Percentiles rank a stretch among this genome's conserved stretches.
These are phyloP conservation scores for Mucor lusitanicus DNA, from an alignment of 371 early-diverging fungal genomes.

Conservation along the genomic window DNA sequence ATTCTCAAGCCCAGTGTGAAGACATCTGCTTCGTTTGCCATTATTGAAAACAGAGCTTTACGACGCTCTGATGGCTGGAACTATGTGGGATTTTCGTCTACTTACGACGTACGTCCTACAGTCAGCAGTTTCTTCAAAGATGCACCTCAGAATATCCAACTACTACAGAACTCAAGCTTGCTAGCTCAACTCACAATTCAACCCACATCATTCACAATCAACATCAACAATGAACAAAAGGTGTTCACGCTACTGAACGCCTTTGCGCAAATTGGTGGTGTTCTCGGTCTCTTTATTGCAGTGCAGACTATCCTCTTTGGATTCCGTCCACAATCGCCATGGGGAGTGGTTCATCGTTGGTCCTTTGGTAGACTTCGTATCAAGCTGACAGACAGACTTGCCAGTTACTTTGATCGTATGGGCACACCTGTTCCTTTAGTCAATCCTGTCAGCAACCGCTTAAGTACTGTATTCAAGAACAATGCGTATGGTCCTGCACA, in stretches of 20 bases:
- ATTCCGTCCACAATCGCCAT: constrained; percentile 41
- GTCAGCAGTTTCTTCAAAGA: background rate
- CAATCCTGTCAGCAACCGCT: constrained; percentile 31
- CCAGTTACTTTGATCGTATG: constrained; percentile 19
- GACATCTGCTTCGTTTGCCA: background rate
- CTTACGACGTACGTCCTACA: background rate
- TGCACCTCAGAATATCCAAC: background rate
- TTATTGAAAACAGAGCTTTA: background rate
- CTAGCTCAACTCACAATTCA: constrained; percentile 9
- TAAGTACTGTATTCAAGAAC: constrained; percentile 5
- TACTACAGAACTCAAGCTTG: background rate
- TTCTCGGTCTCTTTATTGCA: constrained; percentile 33
- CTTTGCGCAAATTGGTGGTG: constrained; percentile 36
- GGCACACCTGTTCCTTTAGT: constrained; percentile 32
- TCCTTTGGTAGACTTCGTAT: constrained; percentile 27
- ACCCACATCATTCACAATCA: constrained; percentile 10
- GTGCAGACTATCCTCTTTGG: constrained; percentile 39
- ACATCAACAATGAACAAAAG: constrained; percentile 20
- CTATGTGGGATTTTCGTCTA: constrained; percentile 9
- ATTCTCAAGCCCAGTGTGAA: background rate
- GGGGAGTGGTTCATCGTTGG: constrained; percentile 43
- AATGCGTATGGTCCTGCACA: background rate
- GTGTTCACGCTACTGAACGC: constrained; percentile 28
- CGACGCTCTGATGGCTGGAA: constrained; percentile 13
- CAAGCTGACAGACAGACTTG: constrained; percentile 23